A percentile compares a stretch with the other conserved stretches of the same genome.
Conservation (phyloP, 345 rosid species). For the Aquilaria malaccensis region DNA sequence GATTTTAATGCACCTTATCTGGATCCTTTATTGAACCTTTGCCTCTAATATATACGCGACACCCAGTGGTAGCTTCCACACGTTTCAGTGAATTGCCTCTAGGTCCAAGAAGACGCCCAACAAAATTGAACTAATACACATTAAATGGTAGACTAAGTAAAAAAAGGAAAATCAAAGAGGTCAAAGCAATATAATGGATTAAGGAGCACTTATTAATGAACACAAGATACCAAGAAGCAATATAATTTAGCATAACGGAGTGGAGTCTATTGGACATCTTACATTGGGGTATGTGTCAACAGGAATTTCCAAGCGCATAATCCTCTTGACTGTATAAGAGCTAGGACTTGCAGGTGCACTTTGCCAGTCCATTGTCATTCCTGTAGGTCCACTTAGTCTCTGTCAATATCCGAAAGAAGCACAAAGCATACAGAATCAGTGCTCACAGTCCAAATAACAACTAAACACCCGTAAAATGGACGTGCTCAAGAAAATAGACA, state of each 20-base stretch:
- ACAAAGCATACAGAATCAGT: constrained; percentile 1
- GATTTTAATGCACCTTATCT: constrained; percentile 52
- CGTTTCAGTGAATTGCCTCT: constrained; percentile 98
- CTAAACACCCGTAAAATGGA: neutral
- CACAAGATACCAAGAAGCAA: neutral
- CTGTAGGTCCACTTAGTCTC: constrained; percentile 83
- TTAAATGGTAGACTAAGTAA: constrained; percentile 11
- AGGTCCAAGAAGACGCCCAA: constrained; percentile 94
- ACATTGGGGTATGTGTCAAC: constrained; percentile 84
- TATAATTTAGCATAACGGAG: constrained; percentile 2
- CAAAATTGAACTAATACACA: constrained; percentile 79
- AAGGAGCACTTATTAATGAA: neutral
- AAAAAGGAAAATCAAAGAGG: constrained; percentile 3
- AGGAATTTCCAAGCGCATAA: constrained; percentile 97
- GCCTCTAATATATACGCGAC: constrained; percentile 97
- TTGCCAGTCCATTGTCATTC: constrained; percentile 99
- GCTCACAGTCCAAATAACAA: neutral
- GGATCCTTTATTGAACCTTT: constrained; percentile 98
- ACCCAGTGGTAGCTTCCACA: constrained; percentile 96
- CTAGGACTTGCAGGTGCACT: constrained; percentile 96
- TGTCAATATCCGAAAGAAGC: constrained; percentile 21
- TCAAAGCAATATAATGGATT: constrained; percentile 2
- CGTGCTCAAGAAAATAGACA: constrained; percentile 2
- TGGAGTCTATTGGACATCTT: constrained; percentile 15
- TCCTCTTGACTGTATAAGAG: constrained; percentile 85